Percentiles rank a stretch among this genome's conserved stretches.
Evolutionary conservation across 805 yeast species (phyloP).

Genomic region (Komagataella phaffii): DNA sequence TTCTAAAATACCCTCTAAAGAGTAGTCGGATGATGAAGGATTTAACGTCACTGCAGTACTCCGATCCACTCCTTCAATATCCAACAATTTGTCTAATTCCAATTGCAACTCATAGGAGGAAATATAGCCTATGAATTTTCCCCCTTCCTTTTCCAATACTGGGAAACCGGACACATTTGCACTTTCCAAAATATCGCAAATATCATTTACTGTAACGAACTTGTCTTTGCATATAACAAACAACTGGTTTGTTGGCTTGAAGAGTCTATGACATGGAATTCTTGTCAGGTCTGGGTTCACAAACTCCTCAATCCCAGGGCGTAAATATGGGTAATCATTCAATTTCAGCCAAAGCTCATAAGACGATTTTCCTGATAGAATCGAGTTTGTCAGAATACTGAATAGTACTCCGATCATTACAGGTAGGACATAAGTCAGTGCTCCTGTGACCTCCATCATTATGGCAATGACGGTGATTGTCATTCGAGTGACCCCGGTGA

Average conservation of each 20-base stretch:
- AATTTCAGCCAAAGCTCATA: slow-evolving; percentile 46
- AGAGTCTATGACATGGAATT: not conserved
- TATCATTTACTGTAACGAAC: not conserved
- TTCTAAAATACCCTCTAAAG: not conserved
- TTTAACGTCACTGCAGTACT: not conserved
- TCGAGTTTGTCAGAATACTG: slow-evolving; percentile 61
- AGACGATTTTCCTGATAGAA: slow-evolving; percentile 41
- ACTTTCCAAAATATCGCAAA: not conserved
- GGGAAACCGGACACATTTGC: not conserved
- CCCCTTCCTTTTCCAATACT: not conserved
- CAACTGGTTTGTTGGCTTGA: not conserved
- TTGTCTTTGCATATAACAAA: not conserved
- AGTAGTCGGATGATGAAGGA: not conserved
- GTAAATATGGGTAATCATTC: slow-evolving; percentile 26
- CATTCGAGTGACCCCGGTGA: slow-evolving; percentile 71
- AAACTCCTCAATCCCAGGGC: slow-evolving; percentile 21
- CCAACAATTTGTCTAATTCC: not conserved
- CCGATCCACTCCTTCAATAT: not conserved
- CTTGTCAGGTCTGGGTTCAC: not conserved
- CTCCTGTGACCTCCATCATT: slow-evolving; percentile 77
- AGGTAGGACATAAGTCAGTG: slow-evolving; percentile 70
- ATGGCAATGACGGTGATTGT: slow-evolving; percentile 73
- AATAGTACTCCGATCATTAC: slow-evolving; percentile 75
- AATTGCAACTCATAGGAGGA: not conserved
- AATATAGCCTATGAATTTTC: not conserved